These are phyloP conservation scores for Amauroascus verrucosus DNA, from an alignment of 2,329 filamentous ascomycete species.

Conservation along the genomic window DNA sequence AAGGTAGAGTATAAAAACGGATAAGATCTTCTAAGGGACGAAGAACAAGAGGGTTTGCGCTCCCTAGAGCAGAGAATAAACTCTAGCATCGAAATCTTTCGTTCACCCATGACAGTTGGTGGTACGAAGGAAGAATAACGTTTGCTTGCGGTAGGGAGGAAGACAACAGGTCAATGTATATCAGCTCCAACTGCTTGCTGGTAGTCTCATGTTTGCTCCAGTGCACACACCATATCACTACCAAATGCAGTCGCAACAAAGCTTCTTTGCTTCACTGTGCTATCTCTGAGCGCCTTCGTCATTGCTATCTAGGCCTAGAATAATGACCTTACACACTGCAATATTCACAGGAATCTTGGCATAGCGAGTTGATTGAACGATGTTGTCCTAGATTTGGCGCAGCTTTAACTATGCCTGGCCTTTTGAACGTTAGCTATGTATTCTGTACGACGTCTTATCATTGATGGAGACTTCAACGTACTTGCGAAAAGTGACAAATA, in stretches of 20 bases:
- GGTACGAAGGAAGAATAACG: background rate
- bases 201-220: background rate
- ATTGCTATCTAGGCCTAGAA: background rate
- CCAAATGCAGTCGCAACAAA: background rate
- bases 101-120: background rate
- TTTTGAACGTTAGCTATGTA: too few relatives aligned
- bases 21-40: background rate
- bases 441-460: too few relatives aligned
- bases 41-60: background rate
- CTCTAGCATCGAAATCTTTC: background rate
- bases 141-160: background rate
- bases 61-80: slow-evolving; percentile 1
- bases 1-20: background rate
- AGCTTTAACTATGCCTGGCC: too few relatives aligned
- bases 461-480: too few relatives aligned
- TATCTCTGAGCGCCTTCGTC: background rate
- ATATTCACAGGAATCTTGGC: too few relatives aligned
- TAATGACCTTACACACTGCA: too few relatives aligned
- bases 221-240: background rate
- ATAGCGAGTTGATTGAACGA: too few relatives aligned
- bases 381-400: too few relatives aligned
- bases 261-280: background rate
- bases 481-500: background rate
- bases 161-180: background rate
- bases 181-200: background rate